These are phyloP conservation scores for Mortierella sp. DNA, from an alignment of 371 early-diverging fungal species.

Conservation along the genomic window DNA sequence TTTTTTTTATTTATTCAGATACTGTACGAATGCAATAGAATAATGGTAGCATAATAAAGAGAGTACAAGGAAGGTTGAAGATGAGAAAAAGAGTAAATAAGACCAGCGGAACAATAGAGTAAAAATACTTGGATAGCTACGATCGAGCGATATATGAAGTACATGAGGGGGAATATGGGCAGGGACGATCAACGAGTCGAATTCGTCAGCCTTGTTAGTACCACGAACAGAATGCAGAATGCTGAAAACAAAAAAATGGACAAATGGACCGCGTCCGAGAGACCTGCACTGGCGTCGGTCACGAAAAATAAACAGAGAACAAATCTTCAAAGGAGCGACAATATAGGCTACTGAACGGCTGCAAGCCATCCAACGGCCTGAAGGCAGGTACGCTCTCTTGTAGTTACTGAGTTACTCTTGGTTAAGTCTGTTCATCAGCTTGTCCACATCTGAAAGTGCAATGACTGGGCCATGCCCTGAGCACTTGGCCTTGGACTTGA, in stretches of 20 bases:
- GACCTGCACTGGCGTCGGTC: neutral
- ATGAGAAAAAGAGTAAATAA: neutral
- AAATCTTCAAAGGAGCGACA: neutral
- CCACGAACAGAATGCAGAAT: neutral
- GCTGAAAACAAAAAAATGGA: neutral
- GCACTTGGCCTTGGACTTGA: conserved; percentile 71
- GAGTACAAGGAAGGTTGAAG: neutral
- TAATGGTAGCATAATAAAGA: neutral
- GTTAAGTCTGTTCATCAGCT: conserved; percentile 39
- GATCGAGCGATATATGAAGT: neutral
- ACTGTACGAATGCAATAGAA: neutral
- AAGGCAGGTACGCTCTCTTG: neutral
- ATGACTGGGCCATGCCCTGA: conserved; percentile 66
- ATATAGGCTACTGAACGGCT: too few species aligned
- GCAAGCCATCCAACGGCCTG: too few species aligned
- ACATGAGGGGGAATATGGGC: neutral
- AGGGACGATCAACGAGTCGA: neutral
- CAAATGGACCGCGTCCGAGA: neutral
- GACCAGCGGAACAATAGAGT: neutral
- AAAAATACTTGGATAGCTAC: neutral
- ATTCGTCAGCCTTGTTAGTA: neutral
- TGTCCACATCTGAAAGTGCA: conserved; percentile 59
- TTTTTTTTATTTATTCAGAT: neutral
- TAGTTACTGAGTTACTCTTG: conserved; percentile 15
- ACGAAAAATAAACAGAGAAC: neutral